Base-by-base conservation (phyloP, 805 yeast genomes). In the Yamadazyma insecticola region DNA sequence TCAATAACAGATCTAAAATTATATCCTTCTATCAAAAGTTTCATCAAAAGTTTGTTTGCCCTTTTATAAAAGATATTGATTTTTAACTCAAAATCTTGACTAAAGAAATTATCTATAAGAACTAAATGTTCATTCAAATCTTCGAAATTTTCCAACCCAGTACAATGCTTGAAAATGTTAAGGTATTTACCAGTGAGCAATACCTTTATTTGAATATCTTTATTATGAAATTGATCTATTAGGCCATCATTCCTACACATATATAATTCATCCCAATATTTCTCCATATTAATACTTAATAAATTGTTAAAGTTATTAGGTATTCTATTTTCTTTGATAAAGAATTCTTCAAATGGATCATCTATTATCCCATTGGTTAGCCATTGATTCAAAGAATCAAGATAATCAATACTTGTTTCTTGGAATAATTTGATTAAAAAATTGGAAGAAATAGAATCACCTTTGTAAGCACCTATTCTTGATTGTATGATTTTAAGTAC, bases 111-210 rank as follows among this genome's bases (percentile, higher is more conserved):
- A 13, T 42, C 45, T 11, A 65, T 59, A 1, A 56, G 54, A 5
- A 11, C 12, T 9, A 60, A 37, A 5, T 28, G 22, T 27, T 59
- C 65, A 13, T 53, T 45, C 13, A 60, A 44, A 14, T 28, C 34
- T 4, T 50, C 50, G 19, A 62, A 50, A 30, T 55, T 50, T n/a
- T 63, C 60, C 3, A 74, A 57, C 0, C 80, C 81, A 8, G 60
- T 54, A 46, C 84, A 78, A 35, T 70, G 76, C 33, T 75, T 70
- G 26, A 83, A 65, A 3, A 90, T 79, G 46, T 86, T 84, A 34
- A 88, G 60, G 44, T 80, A 80, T 55, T 87, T 89, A 2, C 99
- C 99, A 0, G 96, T 85, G 30, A 78, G 63, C 15, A 90, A 60
- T 0, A 90, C 69, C 53, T 81, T 81, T 29, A 70, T 67, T 42